Conservation (phyloP, 768 basidiomycete genomes). For the Hortiboletus campestris region DNA sequence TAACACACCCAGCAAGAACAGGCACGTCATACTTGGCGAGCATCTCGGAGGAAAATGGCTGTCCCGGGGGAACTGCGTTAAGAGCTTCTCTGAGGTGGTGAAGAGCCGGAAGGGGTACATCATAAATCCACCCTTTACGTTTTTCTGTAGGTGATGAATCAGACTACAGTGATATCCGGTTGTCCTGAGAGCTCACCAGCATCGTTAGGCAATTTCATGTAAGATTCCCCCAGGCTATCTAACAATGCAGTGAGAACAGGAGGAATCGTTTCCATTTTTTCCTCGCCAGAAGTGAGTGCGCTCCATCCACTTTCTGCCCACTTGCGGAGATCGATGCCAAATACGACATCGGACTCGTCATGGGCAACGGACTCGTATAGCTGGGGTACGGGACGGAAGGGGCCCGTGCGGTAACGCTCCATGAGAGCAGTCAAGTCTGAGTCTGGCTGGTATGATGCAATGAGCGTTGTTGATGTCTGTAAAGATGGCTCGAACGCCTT, state of each 20-base stretch:
- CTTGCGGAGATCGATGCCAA: slow-evolving; percentile 87
- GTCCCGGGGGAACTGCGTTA: slow-evolving; percentile 60
- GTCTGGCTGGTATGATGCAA: slow-evolving; percentile 86
- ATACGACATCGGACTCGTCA: slow-evolving; percentile 81
- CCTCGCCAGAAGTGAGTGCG: slow-evolving; percentile 50
- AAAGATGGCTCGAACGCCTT: slow-evolving; percentile 61
- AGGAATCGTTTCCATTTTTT: slow-evolving; percentile 65
- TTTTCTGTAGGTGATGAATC: slow-evolving; percentile 51
- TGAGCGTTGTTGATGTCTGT: slow-evolving; percentile 69
- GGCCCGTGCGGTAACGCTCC: slow-evolving; percentile 90
- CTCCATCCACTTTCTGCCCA: slow-evolving; percentile 88
- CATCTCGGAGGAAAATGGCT: slow-evolving; percentile 51
- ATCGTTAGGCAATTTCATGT: slow-evolving; percentile 59
- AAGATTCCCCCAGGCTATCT: slow-evolving; percentile 59
- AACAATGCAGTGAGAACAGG: slow-evolving; percentile 72
- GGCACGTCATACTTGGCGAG: slow-evolving; percentile 79
- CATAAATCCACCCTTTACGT: slow-evolving; percentile 93
- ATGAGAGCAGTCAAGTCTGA: slow-evolving; percentile 83
- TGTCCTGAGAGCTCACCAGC: slow-evolving; percentile 44
- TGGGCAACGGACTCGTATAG: slow-evolving; percentile 85
- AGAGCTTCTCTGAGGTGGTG: slow-evolving; percentile 86
- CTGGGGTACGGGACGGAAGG: slow-evolving; percentile 84
- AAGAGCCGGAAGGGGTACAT: slow-evolving; percentile 77
- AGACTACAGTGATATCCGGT: background rate
- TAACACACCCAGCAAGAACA: slow-evolving; percentile 79